phyloP scores from a whole-genome alignment of 768 basidiomycete genomes.

The Kwoniella dendrophila region DNA sequence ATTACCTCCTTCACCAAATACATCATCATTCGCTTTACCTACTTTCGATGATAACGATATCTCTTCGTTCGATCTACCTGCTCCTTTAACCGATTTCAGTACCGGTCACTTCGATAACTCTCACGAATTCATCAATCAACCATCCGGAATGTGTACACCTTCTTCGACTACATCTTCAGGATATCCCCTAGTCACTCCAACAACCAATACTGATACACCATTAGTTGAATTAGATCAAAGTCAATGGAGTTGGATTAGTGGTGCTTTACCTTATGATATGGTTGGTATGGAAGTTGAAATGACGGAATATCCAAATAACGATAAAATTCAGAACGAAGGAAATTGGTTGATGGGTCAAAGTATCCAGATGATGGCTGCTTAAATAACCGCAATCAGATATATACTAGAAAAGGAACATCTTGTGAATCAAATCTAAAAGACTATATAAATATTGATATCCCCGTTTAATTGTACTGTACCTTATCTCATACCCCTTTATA shows the following conservation, averaged over 20 bases:
- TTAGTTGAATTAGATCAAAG: not conserved
- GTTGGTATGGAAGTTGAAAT: slow-evolving; percentile 14
- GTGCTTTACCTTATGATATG: slow-evolving; percentile 10
- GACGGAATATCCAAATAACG: not conserved
- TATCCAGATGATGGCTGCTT: not conserved
- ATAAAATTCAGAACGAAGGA: not conserved
- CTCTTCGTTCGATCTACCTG: not conserved
- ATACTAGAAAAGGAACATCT: not conserved
- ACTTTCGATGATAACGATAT: not conserved
- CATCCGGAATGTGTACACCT: not conserved
- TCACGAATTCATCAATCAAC: not conserved
- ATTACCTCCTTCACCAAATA: slow-evolving; percentile 1
- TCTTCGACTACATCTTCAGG: not conserved
- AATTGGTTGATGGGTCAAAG: not conserved
- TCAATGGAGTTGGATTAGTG: slow-evolving; percentile 11
- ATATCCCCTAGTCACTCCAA: not conserved
- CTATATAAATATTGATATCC: not conserved
- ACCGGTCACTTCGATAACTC: not conserved
- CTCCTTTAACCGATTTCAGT: not conserved
- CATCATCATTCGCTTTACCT: not conserved
- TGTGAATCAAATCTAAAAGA: not conserved
- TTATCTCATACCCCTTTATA: no score
- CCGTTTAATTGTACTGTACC: not conserved
- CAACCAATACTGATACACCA: not conserved
- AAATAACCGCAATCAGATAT: not conserved